Base-by-base conservation (phyloP, 352 stramenopile genomes). In the Pythium brachiatum region DNA sequence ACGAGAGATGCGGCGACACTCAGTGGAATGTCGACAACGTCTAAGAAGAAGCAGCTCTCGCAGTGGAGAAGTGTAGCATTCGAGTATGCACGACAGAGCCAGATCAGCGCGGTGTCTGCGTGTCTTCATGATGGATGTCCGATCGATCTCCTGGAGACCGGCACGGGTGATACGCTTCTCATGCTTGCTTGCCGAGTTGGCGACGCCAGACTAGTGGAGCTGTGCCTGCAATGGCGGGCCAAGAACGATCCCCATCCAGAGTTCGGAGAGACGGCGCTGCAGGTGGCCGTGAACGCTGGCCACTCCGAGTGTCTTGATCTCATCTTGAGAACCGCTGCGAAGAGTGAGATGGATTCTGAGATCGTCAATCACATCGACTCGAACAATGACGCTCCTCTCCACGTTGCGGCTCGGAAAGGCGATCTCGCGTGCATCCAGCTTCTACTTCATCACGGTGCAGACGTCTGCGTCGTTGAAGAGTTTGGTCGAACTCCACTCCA, bases 291-390 rank as follows among this genome's bases (percentile, higher is more conserved):
- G 6, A 88, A 88, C 15, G 60, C 68, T 32, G 75, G 70, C 5
- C 73, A 94, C 25, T 63, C 78, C 7, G 68, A 82, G 6, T 95
- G 86, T 46, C 60, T 94, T 13, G 57, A 67, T 12, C 63, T 91
- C 11, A 62, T 95, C 16, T 70, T 95, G 20, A 72, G 71, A 2
- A 93, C 84, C 0, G 86, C 86, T 7, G 86, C 86, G 21, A 89
- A 89, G 25, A 95, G 86, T 52, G 80, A 92, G 6, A 94, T 95
- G 86, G 86, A 94, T 58, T 77, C 83, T 9, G 84, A 92, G 60
- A 94, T 95, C 41, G 86, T 94, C 7, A 95, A 93, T 53, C 84
- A 95, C 60, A 90, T 94, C 47, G 82, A 94, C 57, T 78, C 81
- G 8, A 81, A 80, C 38, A 94, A 88, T 29, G 81, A 95, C 43